Evolutionary conservation across 805 yeast genomes (phyloP).

Genomic region (Starmera dryadoides): DNA sequence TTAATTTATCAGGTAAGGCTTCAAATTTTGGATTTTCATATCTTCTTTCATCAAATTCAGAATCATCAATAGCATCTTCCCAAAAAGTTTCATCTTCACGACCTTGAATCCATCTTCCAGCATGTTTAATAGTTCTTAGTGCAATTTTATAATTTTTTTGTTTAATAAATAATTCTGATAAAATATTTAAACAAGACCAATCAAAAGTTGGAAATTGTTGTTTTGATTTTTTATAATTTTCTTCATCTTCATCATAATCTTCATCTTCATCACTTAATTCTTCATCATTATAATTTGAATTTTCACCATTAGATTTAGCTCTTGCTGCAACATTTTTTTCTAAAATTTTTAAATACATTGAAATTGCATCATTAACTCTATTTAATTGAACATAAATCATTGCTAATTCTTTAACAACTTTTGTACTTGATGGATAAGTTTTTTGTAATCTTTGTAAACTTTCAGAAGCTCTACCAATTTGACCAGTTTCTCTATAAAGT

Average conservation of each 20-base stretch:
- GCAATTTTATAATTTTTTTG: constrained; percentile 61
- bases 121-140: constrained; percentile 54
- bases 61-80: constrained; percentile 50
- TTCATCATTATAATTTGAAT: constrained; percentile 13
- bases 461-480: constrained; percentile 64
- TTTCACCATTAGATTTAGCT: constrained; percentile 22
- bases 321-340: constrained; percentile 48
- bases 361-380: constrained; percentile 68
- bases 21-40: constrained; percentile 37
- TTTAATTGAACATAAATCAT: constrained; percentile 40
- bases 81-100: constrained; percentile 47
- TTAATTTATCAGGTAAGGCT: constrained; percentile 28
- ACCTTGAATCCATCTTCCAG: constrained; percentile 77
- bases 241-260: constrained; percentile 13
- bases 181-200: constrained; percentile 84
- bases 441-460: constrained; percentile 56
- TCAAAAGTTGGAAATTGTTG: constrained; percentile 50
- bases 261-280: constrained; percentile 8
- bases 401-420: constrained; percentile 55
- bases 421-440: constrained; percentile 51
- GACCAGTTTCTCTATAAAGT: constrained; percentile 59
- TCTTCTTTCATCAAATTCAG: constrained; percentile 78
- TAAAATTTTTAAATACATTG: constrained; percentile 55
- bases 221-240: constrained; percentile 5
- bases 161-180: constrained; percentile 71